Percentiles rank a stretch among this genome's conserved stretches.
phyloP scores from a whole-genome alignment of 202 grass and related monocot genomes.

The Brachypodium distachyon region DNA sequence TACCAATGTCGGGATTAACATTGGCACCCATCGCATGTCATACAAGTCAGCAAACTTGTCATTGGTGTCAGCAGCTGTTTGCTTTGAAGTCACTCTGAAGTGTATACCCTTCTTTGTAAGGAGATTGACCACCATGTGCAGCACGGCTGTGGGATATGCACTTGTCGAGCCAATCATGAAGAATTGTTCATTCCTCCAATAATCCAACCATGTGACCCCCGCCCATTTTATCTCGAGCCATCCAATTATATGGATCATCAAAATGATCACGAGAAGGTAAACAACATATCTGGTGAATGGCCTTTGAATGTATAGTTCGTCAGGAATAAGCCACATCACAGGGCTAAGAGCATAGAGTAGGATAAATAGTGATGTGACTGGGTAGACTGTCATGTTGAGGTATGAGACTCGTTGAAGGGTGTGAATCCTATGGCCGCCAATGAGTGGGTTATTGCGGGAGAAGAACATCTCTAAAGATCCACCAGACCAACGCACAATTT shows the following conservation, averaged over 20 bases:
- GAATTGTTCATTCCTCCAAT: constrained; percentile 67
- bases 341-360: constrained; percentile 47
- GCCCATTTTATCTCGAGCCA: constrained; percentile 68
- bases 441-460: constrained; percentile 56
- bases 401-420: constrained; percentile 52
- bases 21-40: constrained; percentile 48
- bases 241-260: constrained; percentile 45
- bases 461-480: constrained; percentile 79
- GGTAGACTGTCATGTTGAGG: constrained; percentile 62
- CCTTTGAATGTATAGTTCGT: constrained; percentile 48
- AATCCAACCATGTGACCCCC: constrained; percentile 40
- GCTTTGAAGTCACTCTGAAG: constrained; percentile 42
- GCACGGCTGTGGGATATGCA: constrained; percentile 42
- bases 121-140: constrained; percentile 57
- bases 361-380: constrained; percentile 64
- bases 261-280: constrained; percentile 42
- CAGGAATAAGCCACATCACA: constrained; percentile 53
- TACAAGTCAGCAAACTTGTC: constrained; percentile 67
- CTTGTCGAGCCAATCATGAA: constrained; percentile 61
- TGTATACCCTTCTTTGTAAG: constrained; percentile 49
- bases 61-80: constrained; percentile 15
- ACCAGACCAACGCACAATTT: constrained; percentile 52
- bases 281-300: constrained; percentile 40
- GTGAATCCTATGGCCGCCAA: constrained; percentile 17
- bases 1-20: constrained; percentile 36